A percentile compares a stretch with the other conserved stretches of the same genome.
These are phyloP conservation scores for Austroboletus niveus DNA, from an alignment of 1,284 basidiomycete species.

Conservation along the genomic window DNA sequence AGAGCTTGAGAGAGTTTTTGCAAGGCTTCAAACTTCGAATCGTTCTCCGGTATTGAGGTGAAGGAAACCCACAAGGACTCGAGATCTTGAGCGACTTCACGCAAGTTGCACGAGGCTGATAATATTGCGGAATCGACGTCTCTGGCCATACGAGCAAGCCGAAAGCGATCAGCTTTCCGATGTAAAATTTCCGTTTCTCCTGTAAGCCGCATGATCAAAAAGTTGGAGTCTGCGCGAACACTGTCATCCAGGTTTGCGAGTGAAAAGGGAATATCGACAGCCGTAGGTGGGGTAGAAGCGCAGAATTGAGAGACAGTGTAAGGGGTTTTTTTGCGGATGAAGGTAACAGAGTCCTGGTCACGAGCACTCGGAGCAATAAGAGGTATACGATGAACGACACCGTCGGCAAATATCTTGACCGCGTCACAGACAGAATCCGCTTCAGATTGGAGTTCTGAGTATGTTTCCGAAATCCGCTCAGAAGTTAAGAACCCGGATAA, in stretches of 20 bases:
- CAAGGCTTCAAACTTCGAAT: slow-evolving; percentile 34
- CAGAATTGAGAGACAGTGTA: slow-evolving; percentile 20
- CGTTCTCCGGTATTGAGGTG: slow-evolving; percentile 23
- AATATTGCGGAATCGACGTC: slow-evolving; percentile 47
- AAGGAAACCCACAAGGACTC: slow-evolving; percentile 34
- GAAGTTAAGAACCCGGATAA: slow-evolving; percentile 35
- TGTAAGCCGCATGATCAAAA: slow-evolving; percentile 59
- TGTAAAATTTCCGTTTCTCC: slow-evolving; percentile 52
- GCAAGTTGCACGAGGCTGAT: slow-evolving; percentile 38
- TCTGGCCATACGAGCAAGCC: slow-evolving; percentile 52
- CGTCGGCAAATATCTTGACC: slow-evolving; percentile 46
- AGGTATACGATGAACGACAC: slow-evolving; percentile 47
- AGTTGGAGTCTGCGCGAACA: slow-evolving; percentile 71
- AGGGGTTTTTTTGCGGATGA: slow-evolving; percentile 38
- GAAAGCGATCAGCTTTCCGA: slow-evolving; percentile 47
- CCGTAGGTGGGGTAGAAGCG: slow-evolving; percentile 29
- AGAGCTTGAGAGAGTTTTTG: slow-evolving; percentile 36
- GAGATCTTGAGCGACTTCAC: slow-evolving; percentile 39
- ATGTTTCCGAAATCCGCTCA: slow-evolving; percentile 28
- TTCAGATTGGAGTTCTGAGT: slow-evolving; percentile 36
- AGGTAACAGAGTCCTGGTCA: slow-evolving; percentile 19
- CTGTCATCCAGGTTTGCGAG: slow-evolving; percentile 58
- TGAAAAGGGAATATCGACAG: slow-evolving; percentile 55
- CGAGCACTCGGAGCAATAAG: slow-evolving; percentile 41
- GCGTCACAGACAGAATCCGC: slow-evolving; percentile 38